Base-by-base conservation (phyloP, 106 monocot species). In the Gastrodia elata region DNA sequence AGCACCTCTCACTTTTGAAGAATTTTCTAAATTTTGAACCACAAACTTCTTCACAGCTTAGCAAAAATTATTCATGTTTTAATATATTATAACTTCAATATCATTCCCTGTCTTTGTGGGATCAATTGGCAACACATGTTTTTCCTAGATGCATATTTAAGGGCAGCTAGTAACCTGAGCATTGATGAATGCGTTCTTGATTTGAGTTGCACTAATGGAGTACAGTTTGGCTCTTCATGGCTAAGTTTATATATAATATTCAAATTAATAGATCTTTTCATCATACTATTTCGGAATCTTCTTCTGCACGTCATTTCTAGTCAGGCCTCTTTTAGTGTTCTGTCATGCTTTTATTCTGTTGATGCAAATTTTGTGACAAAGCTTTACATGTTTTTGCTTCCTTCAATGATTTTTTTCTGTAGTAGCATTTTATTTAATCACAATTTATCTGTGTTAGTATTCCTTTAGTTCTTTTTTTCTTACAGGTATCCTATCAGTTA, bases 401-500 rank as follows among this genome's bases (percentile, higher is more conserved):
- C n/a, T 67, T 67, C 37, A 67, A 38, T 38, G 22, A 67, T 67
- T 20, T 67, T n/a, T 35, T 38, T 67, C 20, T 38, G 7, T 37
- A 18, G 38, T 67, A 16, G 36, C 67, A 34, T 36, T 38, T 18
- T 37, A 20, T 37, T 37, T 35, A 1, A 36, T 27, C 41, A 41
- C 41, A 27, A 41, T 70, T 42, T 41, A 39, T 25, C 10, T 16
- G 11, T 42, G 32, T 42, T 70, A 27, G 8, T 70, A 25, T 25
- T 25, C 26, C 15, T 67, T 67, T 67, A 37, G 6, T 38, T 67
- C 37, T n/a, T 37, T 72, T 10, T 27, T 18, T 4, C 58, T 69
- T 86, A 68, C 83, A 98, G 97, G 97, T 98, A 3, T 91, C 93
- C 15, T 80, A 76, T 79, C 97, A 98, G 77, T 83, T 98, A 75